Conservation (phyloP, 805 yeast genomes). For the Candida railenensis region DNA sequence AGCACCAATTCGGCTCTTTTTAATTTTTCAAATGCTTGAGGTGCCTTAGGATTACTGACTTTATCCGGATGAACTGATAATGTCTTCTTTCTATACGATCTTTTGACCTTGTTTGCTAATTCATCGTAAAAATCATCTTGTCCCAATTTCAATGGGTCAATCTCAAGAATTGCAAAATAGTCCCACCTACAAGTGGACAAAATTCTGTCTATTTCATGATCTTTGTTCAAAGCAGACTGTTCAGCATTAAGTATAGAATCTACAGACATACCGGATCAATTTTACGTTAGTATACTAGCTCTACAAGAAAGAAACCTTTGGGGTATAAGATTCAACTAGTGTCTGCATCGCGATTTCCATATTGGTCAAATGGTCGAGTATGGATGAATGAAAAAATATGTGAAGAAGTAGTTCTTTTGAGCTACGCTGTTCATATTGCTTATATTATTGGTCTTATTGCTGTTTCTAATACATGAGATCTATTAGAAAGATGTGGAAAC, state of each 20-base stretch:
- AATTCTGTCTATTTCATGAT: slow-evolving; percentile 57
- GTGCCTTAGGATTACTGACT: slow-evolving; percentile 52
- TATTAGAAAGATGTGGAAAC: slow-evolving; percentile 26
- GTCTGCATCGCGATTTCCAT: background rate
- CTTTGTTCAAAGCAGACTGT: slow-evolving; percentile 35
- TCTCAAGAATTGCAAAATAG: slow-evolving; percentile 53
- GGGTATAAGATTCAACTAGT: background rate
- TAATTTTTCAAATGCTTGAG: slow-evolving; percentile 60
- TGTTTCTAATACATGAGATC: background rate
- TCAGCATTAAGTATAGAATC: slow-evolving; percentile 18
- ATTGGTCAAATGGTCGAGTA: too few relatives aligned
- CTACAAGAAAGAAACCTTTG: too few relatives aligned
- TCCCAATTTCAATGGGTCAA: slow-evolving; percentile 20
- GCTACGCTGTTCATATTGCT: background rate
- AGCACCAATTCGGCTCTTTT: slow-evolving; percentile 50
- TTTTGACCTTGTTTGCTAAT: slow-evolving; percentile 37
- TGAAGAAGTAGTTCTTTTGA: too few relatives aligned
- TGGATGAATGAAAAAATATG: too few relatives aligned
- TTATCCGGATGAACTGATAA: slow-evolving; percentile 71
- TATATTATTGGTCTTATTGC: background rate
- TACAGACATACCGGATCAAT: slow-evolving; percentile 14
- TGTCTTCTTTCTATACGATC: slow-evolving; percentile 55
- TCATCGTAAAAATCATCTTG: slow-evolving; percentile 38
- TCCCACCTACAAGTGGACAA: slow-evolving; percentile 47
- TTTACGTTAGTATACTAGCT: too few relatives aligned